Evolutionary conservation across 371 early-diverging fungal genomes (phyloP).

Genomic region (Mortierella sp.): DNA sequence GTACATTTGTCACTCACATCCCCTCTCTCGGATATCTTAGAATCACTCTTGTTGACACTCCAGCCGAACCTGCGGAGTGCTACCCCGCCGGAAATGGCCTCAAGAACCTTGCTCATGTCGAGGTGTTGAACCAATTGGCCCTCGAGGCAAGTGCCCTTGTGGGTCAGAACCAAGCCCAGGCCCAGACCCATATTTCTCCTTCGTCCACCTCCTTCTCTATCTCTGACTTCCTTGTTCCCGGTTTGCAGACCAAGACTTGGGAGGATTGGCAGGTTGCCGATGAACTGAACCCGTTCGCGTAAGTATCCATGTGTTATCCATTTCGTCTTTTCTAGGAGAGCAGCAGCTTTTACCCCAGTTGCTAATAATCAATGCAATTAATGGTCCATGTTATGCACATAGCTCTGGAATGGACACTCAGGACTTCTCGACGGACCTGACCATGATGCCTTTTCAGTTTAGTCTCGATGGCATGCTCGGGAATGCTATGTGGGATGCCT

Average conservation of each 20-base stretch:
- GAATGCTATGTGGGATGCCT: constrained; percentile 32
- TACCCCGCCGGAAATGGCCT: too few relatives aligned
- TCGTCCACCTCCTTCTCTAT: constrained; percentile 32
- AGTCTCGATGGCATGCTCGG: constrained; percentile 28
- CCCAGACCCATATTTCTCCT: too few relatives aligned
- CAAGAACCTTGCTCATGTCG: too few relatives aligned
- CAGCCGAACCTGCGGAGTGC: too few relatives aligned
- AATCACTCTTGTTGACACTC: too few relatives aligned
- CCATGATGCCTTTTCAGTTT: constrained; percentile 20
- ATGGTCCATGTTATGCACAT: neutral
- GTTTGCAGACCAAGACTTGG: constrained; percentile 50
- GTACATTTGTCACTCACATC: too few relatives aligned
- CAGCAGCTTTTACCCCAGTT: too few relatives aligned
- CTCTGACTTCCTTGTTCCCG: constrained; percentile 49
- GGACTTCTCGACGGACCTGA: constrained; percentile 29
- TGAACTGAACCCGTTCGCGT: constrained; percentile 37
- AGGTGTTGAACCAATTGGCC: too few relatives aligned
- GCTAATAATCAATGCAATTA: neutral
- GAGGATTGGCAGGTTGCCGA: constrained; percentile 52
- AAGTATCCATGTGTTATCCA: constrained; percentile 5
- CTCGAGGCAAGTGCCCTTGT: neutral
- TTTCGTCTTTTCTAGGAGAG: neutral
- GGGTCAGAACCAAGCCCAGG: too few relatives aligned
- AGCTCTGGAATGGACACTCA: constrained; percentile 11
- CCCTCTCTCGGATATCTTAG: too few relatives aligned